Evolutionary conservation across 2,329 filamentous ascomycete genomes (phyloP).

Genomic region (Diaporthe amygdali): DNA sequence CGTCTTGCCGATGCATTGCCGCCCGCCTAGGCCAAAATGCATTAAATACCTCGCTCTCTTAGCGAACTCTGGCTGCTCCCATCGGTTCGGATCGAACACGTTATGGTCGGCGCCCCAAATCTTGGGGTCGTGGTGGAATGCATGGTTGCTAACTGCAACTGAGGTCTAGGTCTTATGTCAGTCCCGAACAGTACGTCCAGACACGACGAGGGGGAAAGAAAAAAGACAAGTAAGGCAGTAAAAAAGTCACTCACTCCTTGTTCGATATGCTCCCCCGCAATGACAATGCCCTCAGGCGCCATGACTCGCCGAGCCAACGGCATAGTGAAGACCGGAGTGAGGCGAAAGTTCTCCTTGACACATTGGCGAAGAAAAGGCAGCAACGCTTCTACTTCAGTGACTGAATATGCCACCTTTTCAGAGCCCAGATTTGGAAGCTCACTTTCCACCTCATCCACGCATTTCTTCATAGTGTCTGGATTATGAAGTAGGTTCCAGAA

Average conservation of each 20-base stretch:
- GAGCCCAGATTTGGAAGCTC: not conserved
- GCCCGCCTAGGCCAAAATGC: conserved; percentile 39
- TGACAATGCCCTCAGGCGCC: not conserved
- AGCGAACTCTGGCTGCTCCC: conserved; percentile 27
- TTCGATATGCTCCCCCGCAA: not conserved
- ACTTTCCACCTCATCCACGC: not conserved
- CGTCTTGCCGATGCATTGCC: conserved; percentile 41
- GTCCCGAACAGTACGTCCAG: not conserved
- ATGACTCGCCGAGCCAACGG: not conserved
- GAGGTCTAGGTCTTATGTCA: conserved; percentile 31
- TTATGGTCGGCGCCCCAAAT: conserved; percentile 39
- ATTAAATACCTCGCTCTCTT: conserved; percentile 34
- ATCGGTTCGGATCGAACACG: conserved; percentile 27
- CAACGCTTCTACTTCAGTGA: not conserved
- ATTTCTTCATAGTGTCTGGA: not conserved
- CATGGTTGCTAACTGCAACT: conserved; percentile 39
- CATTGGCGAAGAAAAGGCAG: not conserved
- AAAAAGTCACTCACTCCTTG: not conserved
- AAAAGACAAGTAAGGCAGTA: no score
- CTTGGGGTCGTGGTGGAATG: conserved; percentile 38
- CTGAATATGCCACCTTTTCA: not conserved
- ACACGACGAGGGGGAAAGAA: no score
- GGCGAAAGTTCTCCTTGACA: not conserved
- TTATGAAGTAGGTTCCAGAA: not conserved
- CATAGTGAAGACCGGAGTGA: not conserved